Conservation (phyloP, 106 monocot genomes). For the Triglochin maritima region DNA sequence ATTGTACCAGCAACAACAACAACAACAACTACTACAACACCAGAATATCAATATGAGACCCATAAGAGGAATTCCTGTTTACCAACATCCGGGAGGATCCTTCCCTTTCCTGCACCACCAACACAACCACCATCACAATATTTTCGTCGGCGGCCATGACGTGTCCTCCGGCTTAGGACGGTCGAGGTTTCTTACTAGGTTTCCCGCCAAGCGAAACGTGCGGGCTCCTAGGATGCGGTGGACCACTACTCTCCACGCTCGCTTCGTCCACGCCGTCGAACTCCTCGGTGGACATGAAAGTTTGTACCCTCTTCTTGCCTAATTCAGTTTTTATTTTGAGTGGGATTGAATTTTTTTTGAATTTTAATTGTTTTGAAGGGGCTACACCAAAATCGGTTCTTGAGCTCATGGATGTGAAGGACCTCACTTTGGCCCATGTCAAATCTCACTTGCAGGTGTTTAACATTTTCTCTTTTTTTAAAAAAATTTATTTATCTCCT, state of each 20-base stretch:
- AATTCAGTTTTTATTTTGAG: not conserved
- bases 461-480: not conserved
- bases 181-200: constrained; percentile 42
- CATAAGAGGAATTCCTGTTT: constrained; percentile 53
- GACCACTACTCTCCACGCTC: constrained; percentile 86
- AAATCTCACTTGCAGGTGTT: constrained; percentile 82
- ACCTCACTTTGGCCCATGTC: constrained; percentile 77
- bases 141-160: not conserved
- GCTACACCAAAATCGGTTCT: constrained; percentile 76
- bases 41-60: constrained; percentile 30
- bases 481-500: not conserved
- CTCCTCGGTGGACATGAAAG: constrained; percentile 93
- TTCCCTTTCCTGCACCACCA: constrained; percentile 21
- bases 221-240: constrained; percentile 93
- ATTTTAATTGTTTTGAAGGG: constrained; percentile 16
- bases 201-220: constrained; percentile 51
- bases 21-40: constrained; percentile 5
- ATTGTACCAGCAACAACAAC: constrained; percentile 9
- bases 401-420: constrained; percentile 83
- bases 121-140: constrained; percentile 7
- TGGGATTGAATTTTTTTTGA: not conserved
- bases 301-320: constrained; percentile 13
- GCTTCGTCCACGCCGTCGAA: constrained; percentile 95
- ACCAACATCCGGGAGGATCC: constrained; percentile 28
- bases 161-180: constrained; percentile 14